These are phyloP conservation scores for Aspergillus asperescens DNA, from an alignment of 495 filamentous ascomycete genomes.

Conservation along the genomic window DNA sequence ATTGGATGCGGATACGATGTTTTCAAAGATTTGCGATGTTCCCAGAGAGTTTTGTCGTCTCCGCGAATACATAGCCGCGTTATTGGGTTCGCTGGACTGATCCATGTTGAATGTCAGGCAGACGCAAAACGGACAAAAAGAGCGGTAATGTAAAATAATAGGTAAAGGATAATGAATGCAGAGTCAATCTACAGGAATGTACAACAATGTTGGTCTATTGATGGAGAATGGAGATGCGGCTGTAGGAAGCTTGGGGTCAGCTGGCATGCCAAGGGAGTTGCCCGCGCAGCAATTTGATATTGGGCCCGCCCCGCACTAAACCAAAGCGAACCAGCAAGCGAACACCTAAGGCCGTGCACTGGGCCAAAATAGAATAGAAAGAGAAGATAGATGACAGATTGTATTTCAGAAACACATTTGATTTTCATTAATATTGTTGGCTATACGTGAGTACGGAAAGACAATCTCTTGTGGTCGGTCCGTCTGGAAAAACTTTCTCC, in stretches of 20 bases:
- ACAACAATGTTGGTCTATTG: neutral
- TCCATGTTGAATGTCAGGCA: conserved; percentile 27
- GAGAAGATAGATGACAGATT: too few species aligned
- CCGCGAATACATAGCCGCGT: conserved; percentile 47
- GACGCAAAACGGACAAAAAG: conserved; percentile 1
- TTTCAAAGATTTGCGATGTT: conserved; percentile 83
- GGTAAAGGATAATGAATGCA: neutral
- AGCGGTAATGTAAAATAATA: neutral
- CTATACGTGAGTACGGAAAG: too few species aligned
- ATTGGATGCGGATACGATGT: conserved; percentile 93
- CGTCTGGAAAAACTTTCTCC: too few species aligned
- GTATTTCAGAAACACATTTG: too few species aligned
- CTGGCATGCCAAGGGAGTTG: conserved; percentile 12
- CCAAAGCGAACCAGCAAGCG: conserved; percentile 39
- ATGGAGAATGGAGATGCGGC: neutral
- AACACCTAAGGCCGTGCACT: conserved; percentile 48
- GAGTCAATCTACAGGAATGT: conserved; percentile 1
- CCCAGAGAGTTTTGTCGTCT: conserved; percentile 60
- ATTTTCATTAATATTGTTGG: too few species aligned
- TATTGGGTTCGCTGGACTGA: conserved; percentile 38
- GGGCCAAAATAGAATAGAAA: conserved; percentile 39
- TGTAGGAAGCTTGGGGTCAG: conserved; percentile 11
- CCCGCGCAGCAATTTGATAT: conserved; percentile 39
- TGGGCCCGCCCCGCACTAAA: conserved; percentile 46
- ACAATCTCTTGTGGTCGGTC: too few species aligned